These are phyloP conservation scores for Quercus variabilis DNA, from an alignment of 306 rosid species.

Conservation along the genomic window DNA sequence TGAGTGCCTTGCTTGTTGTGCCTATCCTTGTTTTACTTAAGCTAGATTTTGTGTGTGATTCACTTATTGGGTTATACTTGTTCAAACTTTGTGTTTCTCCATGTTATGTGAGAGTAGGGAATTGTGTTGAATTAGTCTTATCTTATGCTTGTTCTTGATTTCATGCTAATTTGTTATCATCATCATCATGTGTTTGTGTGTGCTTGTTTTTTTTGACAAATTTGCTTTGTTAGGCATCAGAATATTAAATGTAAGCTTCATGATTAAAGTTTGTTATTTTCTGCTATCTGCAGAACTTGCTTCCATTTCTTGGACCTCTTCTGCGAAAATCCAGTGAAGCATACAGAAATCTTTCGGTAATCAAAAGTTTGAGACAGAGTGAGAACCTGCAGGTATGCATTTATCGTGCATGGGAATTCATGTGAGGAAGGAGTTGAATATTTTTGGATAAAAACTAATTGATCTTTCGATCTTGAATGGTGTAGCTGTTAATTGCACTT, in stretches of 20 bases:
- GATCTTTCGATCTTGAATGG: background rate
- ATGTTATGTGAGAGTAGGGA: background rate
- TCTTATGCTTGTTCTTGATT: background rate
- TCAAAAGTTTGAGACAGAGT: conserved; percentile 86
- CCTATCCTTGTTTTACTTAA: background rate
- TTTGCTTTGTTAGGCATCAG: background rate
- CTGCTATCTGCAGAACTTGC: conserved; percentile 70
- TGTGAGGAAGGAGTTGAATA: background rate
- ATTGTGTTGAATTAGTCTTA: background rate
- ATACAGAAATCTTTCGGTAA: conserved; percentile 77
- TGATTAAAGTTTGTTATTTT: conserved; percentile 12
- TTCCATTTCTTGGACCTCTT: conserved; percentile 93
- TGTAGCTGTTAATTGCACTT: background rate
- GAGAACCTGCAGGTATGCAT: conserved; percentile 91
- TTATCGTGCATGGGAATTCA: conserved; percentile 3
- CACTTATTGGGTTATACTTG: background rate
- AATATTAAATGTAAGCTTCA: background rate
- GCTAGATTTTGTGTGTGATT: conserved; percentile 4
- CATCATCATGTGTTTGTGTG: too few species aligned
- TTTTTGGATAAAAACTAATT: background rate
- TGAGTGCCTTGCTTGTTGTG: background rate
- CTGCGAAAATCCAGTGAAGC: conserved; percentile 88
- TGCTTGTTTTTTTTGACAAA: conserved; percentile 8
- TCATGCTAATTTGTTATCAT: background rate
- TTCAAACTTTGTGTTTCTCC: background rate